Evolutionary conservation across 768 basidiomycete species (phyloP).

Genomic region (Leccinum broughii): DNA sequence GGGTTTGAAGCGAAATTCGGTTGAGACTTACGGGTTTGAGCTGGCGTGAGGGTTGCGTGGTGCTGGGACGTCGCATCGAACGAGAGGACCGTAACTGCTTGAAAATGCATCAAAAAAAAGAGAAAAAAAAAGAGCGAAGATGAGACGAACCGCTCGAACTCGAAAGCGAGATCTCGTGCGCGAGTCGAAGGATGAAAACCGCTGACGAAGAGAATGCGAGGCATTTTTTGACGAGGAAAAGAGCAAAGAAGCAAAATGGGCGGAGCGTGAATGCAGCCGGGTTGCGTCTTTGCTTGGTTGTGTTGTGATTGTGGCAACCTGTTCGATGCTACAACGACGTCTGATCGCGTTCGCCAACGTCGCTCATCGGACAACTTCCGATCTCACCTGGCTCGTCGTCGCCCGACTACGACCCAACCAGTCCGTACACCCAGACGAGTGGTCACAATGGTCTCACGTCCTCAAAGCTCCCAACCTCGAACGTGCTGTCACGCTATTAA

Average conservation of each 20-base stretch:
- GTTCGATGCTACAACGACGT: conserved; percentile 3
- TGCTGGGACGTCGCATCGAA: conserved; percentile 89
- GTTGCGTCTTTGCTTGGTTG: conserved; percentile 22
- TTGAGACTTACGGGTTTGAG: conserved; percentile 76
- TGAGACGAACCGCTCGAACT: conserved; percentile 72
- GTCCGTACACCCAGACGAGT: conserved; percentile 38
- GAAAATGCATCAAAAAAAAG: conserved; percentile 1
- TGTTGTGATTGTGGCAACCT: conserved; percentile 39
- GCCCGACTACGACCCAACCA: conserved; percentile 27
- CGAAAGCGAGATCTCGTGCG: conserved; percentile 80
- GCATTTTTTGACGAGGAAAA: conserved; percentile 43
- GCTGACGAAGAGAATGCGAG: conserved; percentile 84
- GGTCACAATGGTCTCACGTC: conserved; percentile 39
- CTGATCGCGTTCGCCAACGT: conserved; percentile 31
- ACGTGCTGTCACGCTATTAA: conserved; percentile 28
- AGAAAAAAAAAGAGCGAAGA: not conserved
- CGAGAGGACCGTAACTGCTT: conserved; percentile 74
- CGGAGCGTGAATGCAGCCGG: conserved; percentile 30
- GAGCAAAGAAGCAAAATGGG: conserved; percentile 24
- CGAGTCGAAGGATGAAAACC: conserved; percentile 84
- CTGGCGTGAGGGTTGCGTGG: conserved; percentile 75
- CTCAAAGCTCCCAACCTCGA: conserved; percentile 38
- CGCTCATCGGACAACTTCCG: conserved; percentile 36
- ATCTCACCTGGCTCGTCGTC: conserved; percentile 44
- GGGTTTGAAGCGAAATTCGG: conserved; percentile 27